Evolutionary conservation across 352 stramenopile species (phyloP).

Genomic region (Pythium inflatum): DNA sequence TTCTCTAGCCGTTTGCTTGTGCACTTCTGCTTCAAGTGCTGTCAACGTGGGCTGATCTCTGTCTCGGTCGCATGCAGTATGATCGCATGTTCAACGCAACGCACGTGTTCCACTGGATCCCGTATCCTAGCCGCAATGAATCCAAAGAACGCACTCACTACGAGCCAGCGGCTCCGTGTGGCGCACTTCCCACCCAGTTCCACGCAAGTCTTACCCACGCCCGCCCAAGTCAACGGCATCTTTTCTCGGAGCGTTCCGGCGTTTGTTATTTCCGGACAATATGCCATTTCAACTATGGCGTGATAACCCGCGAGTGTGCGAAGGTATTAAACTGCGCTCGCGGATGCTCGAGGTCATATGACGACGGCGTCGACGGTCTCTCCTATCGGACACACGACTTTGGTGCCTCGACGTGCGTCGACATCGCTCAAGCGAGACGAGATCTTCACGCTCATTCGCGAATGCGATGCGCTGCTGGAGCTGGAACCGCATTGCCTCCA

Average conservation of each 20-base stretch:
- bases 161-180: too few relatives aligned
- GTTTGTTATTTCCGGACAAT: neutral
- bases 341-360: neutral
- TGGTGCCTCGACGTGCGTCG: slow-evolving; percentile 33
- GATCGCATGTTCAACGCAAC: too few relatives aligned
- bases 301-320: too few relatives aligned
- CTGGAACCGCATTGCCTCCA: slow-evolving; percentile 57
- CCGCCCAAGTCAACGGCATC: neutral
- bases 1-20: neutral
- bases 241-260: too few relatives aligned
- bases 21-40: neutral
- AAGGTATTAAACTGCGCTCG: too few relatives aligned
- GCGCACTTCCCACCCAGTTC: too few relatives aligned
- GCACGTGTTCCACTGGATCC: too few relatives aligned
- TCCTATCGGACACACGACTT: too few relatives aligned
- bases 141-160: too few relatives aligned
- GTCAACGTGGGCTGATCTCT: neutral
- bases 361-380: neutral
- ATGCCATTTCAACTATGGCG: too few relatives aligned
- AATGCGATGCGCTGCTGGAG: slow-evolving; percentile 55
- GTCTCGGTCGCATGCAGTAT: too few relatives aligned
- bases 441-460: slow-evolving; percentile 57
- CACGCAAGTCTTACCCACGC: neutral
- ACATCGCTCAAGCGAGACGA: slow-evolving; percentile 41
- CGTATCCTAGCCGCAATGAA: too few relatives aligned